Evolutionary conservation across 2,329 filamentous ascomycete genomes (phyloP), one percentile per base, ranked within the genome.

Genomic region (Coniella lustricola): DNA sequence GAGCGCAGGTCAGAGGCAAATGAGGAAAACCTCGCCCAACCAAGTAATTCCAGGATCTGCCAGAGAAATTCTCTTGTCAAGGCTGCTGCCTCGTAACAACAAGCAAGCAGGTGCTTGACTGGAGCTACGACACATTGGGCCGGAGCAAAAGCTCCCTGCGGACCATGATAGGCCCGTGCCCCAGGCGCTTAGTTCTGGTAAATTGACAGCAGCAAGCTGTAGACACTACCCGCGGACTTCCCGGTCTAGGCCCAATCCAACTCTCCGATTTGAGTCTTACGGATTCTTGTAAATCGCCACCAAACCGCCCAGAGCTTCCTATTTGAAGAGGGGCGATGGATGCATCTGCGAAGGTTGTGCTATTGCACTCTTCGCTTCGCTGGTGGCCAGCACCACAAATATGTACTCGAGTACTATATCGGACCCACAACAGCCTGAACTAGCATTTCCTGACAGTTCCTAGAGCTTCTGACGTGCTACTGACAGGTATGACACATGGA

Each of bases 131-230:
- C 38, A 60, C 54, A 50, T 44, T 57, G 53, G 36, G 14, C 58
- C 62, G 64, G 64, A 66, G 64, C 64, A 57, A 60, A 60, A 56
- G 63, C 63, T 66, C 63, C 63, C 56, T 56, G 55, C 53, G 53
- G 50, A 52, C 54, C 56, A 29, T 58, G 56, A 58, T 58, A 61
- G 62, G 62, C 55, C 55, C 56, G 57, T 53, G 57, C 52, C 50
- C 54, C 52, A 58, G 46, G 49, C 51, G 51, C 47, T 49, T 49
- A 52, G 32, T n/a, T 17, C 40, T 22, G 44, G 44, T 20, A 13
- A 32, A 44, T n/a, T 22, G 29, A 37, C 48, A 40, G 43, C 29
- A 39, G 39, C 31, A 49, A 22, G 34, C 29, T 29, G 25, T 10
- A 29, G 21, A 21, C 18, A 22, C 17, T n/a, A 36, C 29, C 29